A percentile compares a stretch with the other conserved stretches of the same genome.
phyloP scores from a whole-genome alignment of 768 basidiomycete genomes.

The Russula griseocarnosa region DNA sequence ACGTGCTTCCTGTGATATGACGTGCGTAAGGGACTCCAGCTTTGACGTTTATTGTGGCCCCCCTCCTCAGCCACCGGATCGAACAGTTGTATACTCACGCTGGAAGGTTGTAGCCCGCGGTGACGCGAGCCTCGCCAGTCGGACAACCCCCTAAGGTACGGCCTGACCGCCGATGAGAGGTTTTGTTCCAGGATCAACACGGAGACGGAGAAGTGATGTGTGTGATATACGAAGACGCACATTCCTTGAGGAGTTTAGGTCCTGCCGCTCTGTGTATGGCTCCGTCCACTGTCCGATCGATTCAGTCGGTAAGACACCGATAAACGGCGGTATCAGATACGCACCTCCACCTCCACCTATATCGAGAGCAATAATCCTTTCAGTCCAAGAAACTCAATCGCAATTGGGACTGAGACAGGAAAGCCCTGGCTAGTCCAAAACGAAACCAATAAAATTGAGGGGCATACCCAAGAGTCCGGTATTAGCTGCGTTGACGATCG shows the following conservation, averaged over 20 bases:
- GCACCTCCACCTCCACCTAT: conserved; percentile 75
- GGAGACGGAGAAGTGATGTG: background rate
- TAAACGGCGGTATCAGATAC: conserved; percentile 26
- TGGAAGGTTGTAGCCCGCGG: conserved; percentile 69
- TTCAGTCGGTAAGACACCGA: background rate
- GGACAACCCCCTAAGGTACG: conserved; percentile 59
- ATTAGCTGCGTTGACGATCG: conserved; percentile 84
- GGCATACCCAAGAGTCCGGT: conserved; percentile 57
- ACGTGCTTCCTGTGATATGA: conserved; percentile 52
- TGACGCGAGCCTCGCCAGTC: conserved; percentile 76
- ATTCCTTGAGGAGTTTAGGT: conserved; percentile 59
- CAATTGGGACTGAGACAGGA: background rate
- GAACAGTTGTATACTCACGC: conserved; percentile 48
- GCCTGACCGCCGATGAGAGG: conserved; percentile 36
- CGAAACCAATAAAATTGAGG: background rate
- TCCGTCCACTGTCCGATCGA: conserved; percentile 58
- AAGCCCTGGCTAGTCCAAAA: background rate
- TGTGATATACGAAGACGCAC: conserved; percentile 36
- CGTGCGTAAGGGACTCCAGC: background rate
- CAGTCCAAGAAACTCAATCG: background rate
- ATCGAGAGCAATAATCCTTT: background rate
- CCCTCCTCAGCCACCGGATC: background rate
- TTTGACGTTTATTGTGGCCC: background rate
- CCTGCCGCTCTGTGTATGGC: conserved; percentile 80
- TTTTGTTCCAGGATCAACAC: background rate